Evolutionary conservation across 306 rosid species (phyloP).

Genomic region (Erythrophleum fordii): DNA sequence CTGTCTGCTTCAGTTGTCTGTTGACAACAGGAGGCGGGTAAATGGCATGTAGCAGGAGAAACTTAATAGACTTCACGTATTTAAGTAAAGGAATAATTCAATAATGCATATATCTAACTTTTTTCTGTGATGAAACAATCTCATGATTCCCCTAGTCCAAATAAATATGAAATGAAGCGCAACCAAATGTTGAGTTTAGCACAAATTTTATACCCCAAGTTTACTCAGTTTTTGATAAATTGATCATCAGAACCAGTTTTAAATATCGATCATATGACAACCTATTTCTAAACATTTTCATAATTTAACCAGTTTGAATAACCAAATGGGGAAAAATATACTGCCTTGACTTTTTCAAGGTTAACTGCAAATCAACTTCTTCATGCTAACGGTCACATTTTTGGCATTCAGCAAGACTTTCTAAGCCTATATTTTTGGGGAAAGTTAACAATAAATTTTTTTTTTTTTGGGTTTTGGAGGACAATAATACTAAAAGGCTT

Average conservation of each 20-base stretch:
- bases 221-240: neutral
- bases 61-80: neutral
- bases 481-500: neutral
- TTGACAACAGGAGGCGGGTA: neutral
- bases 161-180: neutral
- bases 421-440: neutral
- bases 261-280: neutral
- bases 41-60: slow-evolving; percentile 4
- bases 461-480: no score
- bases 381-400: neutral
- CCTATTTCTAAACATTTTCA: neutral
- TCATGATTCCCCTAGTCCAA: neutral
- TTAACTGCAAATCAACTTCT: neutral
- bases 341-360: neutral
- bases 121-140: neutral
- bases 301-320: neutral
- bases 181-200: neutral
- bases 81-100: neutral
- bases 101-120: neutral
- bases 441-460: neutral
- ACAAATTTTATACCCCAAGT: neutral
- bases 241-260: neutral
- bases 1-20: slow-evolving; percentile 31
- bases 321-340: neutral
- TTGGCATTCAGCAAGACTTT: slow-evolving; percentile 11